Evolutionary conservation across 1,284 basidiomycete species (phyloP).

Genomic region (Fistulina hepatica): DNA sequence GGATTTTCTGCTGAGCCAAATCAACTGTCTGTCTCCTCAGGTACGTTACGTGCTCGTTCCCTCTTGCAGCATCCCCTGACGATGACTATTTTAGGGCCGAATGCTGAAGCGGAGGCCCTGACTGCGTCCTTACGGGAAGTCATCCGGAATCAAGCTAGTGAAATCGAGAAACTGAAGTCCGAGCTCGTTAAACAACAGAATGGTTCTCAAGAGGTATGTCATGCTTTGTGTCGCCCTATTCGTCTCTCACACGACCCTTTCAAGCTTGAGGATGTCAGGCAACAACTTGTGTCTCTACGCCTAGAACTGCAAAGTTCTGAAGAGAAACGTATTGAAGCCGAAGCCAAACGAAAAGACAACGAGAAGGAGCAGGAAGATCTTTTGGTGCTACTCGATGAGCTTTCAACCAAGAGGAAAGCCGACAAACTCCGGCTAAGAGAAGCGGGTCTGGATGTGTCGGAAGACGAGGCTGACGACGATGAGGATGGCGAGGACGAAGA

Average conservation of each 20-base stretch:
- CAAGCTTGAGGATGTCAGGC: no score
- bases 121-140: slow-evolving; percentile 74
- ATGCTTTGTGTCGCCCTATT: no score
- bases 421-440: slow-evolving; percentile 74
- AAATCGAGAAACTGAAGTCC: no score
- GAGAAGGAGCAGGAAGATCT: slow-evolving; percentile 94
- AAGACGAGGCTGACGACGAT: slow-evolving; percentile 79
- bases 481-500: slow-evolving; percentile 36
- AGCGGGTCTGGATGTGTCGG: slow-evolving; percentile 78
- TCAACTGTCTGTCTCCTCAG: slow-evolving; percentile 43
- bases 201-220: no score
- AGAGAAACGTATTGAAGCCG: no score
- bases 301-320: slow-evolving; percentile 44
- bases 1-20: slow-evolving; percentile 57
- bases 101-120: slow-evolving; percentile 67
- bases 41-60: slow-evolving; percentile 29
- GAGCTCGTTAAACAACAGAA: no score
- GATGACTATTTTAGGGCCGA: no score
- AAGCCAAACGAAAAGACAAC: slow-evolving; percentile 65
- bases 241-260: no score
- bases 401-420: slow-evolving; percentile 71
- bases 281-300: no score
- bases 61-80: no score
- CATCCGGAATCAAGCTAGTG: slow-evolving; percentile 67
- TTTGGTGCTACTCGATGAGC: slow-evolving; percentile 86